Conservation (phyloP, 305 asterid genomes). For the Fraxinus nigra region DNA sequence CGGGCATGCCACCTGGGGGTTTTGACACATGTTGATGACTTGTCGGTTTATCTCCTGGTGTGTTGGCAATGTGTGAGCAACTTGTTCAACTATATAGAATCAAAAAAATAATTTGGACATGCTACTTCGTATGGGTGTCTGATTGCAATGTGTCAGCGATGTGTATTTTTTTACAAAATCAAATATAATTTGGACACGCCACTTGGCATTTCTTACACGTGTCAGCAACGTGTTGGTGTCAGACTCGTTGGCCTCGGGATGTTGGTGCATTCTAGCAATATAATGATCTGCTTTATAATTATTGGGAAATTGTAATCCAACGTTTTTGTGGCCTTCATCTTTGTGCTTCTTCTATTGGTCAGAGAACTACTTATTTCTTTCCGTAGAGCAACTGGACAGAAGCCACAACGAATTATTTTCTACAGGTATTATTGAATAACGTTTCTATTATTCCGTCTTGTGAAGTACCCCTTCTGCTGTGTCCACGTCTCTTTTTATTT, state of each 20-base stretch:
- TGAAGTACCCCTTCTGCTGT: neutral
- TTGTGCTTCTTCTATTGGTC: conserved; percentile 30
- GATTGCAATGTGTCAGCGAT: neutral
- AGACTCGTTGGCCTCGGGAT: neutral
- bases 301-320: neutral
- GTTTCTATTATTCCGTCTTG: neutral
- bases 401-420: conserved; percentile 87
- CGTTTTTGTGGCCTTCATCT: neutral
- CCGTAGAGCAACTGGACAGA: conserved; percentile 84
- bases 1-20: neutral
- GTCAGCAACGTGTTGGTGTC: neutral
- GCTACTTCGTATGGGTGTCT: neutral
- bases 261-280: neutral
- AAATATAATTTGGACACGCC: neutral
- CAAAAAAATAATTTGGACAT: neutral
- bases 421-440: conserved; percentile 50
- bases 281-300: neutral
- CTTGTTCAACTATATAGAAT: neutral
- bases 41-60: neutral
- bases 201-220: neutral
- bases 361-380: conserved; percentile 93
- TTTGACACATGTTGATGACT: neutral
- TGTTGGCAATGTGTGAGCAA: neutral
- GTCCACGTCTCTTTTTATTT: neutral
- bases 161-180: neutral